Evolutionary conservation across 1,284 basidiomycete genomes (phyloP).

Genomic region (Tremellales sp.): DNA sequence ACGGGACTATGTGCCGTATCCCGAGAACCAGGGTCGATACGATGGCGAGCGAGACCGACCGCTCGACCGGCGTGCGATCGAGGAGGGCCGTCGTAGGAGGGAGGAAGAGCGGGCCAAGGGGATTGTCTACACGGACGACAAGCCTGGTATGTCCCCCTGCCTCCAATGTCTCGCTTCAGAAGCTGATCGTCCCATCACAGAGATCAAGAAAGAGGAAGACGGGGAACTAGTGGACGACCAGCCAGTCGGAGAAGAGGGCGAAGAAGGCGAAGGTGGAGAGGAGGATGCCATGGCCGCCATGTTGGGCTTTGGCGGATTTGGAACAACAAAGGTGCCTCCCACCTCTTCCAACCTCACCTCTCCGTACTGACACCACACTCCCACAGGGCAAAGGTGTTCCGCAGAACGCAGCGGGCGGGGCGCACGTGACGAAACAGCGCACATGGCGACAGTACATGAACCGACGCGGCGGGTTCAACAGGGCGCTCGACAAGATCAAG

Average conservation of each 20-base stretch:
- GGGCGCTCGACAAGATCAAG: conserved; percentile 72
- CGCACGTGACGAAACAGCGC: conserved; percentile 76
- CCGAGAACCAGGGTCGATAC: conserved; percentile 10
- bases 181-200: neutral
- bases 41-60: conserved; percentile 29
- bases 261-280: conserved; percentile 61
- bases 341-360: neutral
- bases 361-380: neutral
- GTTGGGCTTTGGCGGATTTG: conserved; percentile 89
- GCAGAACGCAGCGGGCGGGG: conserved; percentile 54
- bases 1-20: conserved; percentile 13
- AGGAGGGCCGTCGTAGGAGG: conserved; percentile 43
- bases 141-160: conserved; percentile 19
- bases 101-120: conserved; percentile 45
- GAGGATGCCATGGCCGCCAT: conserved; percentile 76
- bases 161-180: neutral
- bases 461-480: conserved; percentile 89
- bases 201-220: conserved; percentile 8
- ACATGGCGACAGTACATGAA: conserved; percentile 79
- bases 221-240: conserved; percentile 14
- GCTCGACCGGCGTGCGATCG: conserved; percentile 41
- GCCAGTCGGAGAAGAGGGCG: conserved; percentile 52
- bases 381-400: conserved; percentile 68
- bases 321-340: conserved; percentile 72
- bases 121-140: conserved; percentile 30